Conservation (phyloP, 2,329 filamentous ascomycete genomes). For the Claviceps humidiphila region DNA sequence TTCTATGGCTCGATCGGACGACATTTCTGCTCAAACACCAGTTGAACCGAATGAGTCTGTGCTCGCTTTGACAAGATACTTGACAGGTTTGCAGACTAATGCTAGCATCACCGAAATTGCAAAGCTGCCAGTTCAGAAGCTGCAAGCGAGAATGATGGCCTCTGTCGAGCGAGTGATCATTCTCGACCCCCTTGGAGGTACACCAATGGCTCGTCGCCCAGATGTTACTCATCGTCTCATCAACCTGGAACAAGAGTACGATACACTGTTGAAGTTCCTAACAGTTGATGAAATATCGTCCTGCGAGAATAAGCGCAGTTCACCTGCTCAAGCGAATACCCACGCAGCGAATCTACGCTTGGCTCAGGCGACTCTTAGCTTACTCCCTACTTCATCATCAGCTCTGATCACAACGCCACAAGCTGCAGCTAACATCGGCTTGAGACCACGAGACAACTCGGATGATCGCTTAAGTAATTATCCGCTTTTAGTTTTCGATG, state of each 20-base stretch:
- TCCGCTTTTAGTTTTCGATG: slow-evolving; percentile 35
- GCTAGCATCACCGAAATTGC: background rate
- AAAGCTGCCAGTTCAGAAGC: slow-evolving; percentile 17
- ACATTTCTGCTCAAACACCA: slow-evolving; percentile 24
- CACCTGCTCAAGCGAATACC: slow-evolving; percentile 25
- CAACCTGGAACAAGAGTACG: slow-evolving; percentile 85
- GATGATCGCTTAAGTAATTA: slow-evolving; percentile 25
- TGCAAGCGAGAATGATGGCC: slow-evolving; percentile 35
- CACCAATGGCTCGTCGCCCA: slow-evolving; percentile 45
- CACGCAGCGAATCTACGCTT: slow-evolving; percentile 58
- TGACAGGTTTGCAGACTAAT: slow-evolving; percentile 50
- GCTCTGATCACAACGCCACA: slow-evolving; percentile 77
- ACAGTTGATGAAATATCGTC: slow-evolving; percentile 12
- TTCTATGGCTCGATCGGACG: slow-evolving; percentile 28
- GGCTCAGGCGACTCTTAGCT: slow-evolving; percentile 53
- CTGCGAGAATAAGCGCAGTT: background rate
- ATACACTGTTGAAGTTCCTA: slow-evolving; percentile 52
- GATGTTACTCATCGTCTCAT: slow-evolving; percentile 47
- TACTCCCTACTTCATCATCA: slow-evolving; percentile 75
- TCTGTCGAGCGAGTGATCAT: slow-evolving; percentile 77
- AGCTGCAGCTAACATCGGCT: slow-evolving; percentile 50
- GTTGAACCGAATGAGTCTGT: slow-evolving; percentile 49
- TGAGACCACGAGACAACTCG: background rate
- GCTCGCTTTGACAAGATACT: slow-evolving; percentile 62
- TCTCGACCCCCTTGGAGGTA: slow-evolving; percentile 74